Conservation (phyloP, 306 rosid genomes). For the Mimosa pudica region DNA sequence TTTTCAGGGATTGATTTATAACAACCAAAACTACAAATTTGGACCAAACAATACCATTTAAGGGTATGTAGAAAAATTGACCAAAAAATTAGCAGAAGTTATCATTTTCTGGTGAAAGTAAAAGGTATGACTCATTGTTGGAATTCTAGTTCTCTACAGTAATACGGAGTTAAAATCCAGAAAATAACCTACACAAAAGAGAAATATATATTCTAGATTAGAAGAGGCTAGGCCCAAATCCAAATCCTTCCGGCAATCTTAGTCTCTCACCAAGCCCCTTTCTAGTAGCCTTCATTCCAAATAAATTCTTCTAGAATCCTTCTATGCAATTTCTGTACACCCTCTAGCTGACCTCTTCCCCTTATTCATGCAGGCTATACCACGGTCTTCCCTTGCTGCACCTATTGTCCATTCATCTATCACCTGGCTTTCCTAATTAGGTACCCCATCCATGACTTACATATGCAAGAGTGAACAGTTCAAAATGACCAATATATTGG, state of each 20-base stretch:
- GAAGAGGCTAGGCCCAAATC: not conserved
- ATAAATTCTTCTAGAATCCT: not conserved
- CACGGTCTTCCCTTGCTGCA: not conserved
- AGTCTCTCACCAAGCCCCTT: not conserved
- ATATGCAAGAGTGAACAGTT: conserved; percentile 10
- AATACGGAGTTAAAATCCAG: not conserved
- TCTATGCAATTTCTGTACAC: not conserved
- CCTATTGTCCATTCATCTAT: not conserved
- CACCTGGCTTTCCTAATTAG: not conserved
- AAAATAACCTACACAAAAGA: not conserved
- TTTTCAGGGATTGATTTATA: not conserved
- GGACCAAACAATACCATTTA: conserved; percentile 6
- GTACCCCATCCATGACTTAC: not conserved
- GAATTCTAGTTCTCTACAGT: not conserved
- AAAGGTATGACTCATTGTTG: not conserved
- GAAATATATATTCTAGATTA: not conserved
- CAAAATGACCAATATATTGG: not conserved
- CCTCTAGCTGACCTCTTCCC: not conserved
- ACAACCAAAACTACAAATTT: conserved; percentile 1
- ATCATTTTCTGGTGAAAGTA: conserved; percentile 3
- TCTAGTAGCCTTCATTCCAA: not conserved
- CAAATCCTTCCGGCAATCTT: not conserved
- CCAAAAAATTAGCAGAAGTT: not conserved
- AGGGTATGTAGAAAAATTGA: not conserved
- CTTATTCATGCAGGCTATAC: not conserved